phyloP scores from a whole-genome alignment of 176 grass and related monocot species.

The Hyparrhenia diplandra region DNA sequence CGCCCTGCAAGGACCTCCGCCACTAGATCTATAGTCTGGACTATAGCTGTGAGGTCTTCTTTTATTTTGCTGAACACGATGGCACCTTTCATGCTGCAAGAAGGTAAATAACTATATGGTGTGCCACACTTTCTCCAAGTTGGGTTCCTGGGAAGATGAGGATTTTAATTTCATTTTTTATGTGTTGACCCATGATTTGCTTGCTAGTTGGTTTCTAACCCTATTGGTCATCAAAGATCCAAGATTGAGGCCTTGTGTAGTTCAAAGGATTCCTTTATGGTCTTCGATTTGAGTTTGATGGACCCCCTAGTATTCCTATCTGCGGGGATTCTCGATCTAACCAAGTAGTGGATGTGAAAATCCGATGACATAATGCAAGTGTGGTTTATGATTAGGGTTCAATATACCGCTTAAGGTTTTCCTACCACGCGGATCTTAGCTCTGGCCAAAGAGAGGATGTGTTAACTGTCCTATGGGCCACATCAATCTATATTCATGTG shows the following conservation, averaged over 20 bases:
- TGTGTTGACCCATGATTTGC: not conserved
- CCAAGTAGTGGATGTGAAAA: not conserved
- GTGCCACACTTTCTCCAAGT: not conserved
- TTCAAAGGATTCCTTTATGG: not conserved
- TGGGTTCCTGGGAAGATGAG: not conserved
- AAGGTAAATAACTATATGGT: not conserved
- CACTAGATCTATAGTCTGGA: not conserved
- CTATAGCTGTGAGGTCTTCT: fast-evolving
- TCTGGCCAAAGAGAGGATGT: not conserved
- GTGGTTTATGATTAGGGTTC: not conserved
- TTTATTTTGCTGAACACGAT: not conserved
- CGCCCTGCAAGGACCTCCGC: not conserved
- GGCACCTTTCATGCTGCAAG: not conserved
- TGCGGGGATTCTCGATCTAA: not conserved
- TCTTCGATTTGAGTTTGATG: not conserved
- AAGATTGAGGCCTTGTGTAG: not conserved
- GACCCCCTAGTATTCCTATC: not conserved
- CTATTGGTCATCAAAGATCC: not conserved
- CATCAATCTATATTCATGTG: not conserved
- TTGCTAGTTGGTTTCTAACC: not conserved
- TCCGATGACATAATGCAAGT: not conserved
- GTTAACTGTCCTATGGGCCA: not conserved
- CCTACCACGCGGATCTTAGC: not conserved
- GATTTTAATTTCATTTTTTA: not conserved
- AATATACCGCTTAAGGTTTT: not conserved